These are phyloP conservation scores for Puccinia hordei DNA, from an alignment of 1,284 basidiomycete species.

Conservation along the genomic window DNA sequence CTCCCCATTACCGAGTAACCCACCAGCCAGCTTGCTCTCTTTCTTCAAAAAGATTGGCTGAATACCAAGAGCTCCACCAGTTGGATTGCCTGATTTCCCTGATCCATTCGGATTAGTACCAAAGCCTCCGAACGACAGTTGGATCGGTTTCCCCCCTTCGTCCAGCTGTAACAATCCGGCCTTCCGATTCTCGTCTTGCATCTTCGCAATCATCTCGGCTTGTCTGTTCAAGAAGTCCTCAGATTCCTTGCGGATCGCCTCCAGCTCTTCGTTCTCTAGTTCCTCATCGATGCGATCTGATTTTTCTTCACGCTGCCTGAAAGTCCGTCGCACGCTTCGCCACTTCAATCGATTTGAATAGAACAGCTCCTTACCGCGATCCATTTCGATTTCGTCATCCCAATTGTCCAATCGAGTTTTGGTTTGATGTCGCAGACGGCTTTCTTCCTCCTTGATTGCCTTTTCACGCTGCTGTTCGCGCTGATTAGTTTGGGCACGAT, in stretches of 20 bases:
- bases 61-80: constrained; percentile 51
- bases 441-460: constrained; percentile 49
- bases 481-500: constrained; percentile 47
- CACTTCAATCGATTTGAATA: constrained; percentile 55
- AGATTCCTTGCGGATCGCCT: constrained; percentile 55
- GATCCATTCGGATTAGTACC: constrained; percentile 8
- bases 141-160: constrained; percentile 52
- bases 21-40: constrained; percentile 34
- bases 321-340: constrained; percentile 55
- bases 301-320: constrained; percentile 56
- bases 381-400: constrained; percentile 54
- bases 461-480: constrained; percentile 51
- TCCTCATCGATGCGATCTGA: constrained; percentile 57
- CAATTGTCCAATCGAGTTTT: constrained; percentile 52
- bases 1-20: constrained; percentile 54
- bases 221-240: constrained; percentile 58
- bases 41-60: constrained; percentile 53
- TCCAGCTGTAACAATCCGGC: constrained; percentile 50
- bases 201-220: constrained; percentile 55
- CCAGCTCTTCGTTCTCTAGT: constrained; percentile 56
- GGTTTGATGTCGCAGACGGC: constrained; percentile 50
- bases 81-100: constrained; percentile 16
- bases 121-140: constrained; percentile 48
- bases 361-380: constrained; percentile 54
- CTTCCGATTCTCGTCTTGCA: constrained; percentile 48